Evolutionary conservation across 371 early-diverging fungal species (phyloP).

Genomic region (Mucor saturninus): DNA sequence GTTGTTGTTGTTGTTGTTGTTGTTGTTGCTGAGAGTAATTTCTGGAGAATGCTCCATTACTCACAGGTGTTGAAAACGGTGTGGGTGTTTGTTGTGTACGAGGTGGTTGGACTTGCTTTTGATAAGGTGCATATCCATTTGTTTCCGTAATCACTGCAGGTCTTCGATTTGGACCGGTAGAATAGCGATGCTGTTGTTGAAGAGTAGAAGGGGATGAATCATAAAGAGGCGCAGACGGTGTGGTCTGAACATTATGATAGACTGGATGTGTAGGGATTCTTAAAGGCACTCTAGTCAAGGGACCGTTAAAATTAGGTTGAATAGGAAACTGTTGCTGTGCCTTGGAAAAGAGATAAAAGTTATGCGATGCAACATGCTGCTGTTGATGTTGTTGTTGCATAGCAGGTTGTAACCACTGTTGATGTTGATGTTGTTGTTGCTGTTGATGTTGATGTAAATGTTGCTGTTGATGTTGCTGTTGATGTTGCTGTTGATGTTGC

Average conservation of each 20-base stretch:
- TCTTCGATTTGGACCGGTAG: slow-evolving; percentile 9
- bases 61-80: not conserved
- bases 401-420: slow-evolving; percentile 8
- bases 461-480: not conserved
- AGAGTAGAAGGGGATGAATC: not conserved
- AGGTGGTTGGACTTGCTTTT: slow-evolving; percentile 16
- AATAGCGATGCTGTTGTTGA: slow-evolving; percentile 1
- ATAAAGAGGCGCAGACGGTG: slow-evolving; percentile 6
- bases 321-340: slow-evolving; percentile 22
- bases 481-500: slow-evolving; percentile 21
- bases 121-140: slow-evolving; percentile 26
- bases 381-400: slow-evolving; percentile 22
- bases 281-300: slow-evolving; percentile 22
- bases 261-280: slow-evolving; percentile 27
- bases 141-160: slow-evolving; percentile 10
- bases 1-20: no score
- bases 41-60: not conserved
- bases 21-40: not conserved
- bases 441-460: not conserved
- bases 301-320: slow-evolving; percentile 19
- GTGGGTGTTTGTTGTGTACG: slow-evolving; percentile 23
- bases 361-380: slow-evolving; percentile 13
- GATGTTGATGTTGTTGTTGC: slow-evolving; percentile 11
- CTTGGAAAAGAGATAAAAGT: slow-evolving; percentile 21
- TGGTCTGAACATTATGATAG: slow-evolving; percentile 13